Conservation (phyloP, 495 filamentous ascomycete species). For the Mytilinidion resinicola region DNA sequence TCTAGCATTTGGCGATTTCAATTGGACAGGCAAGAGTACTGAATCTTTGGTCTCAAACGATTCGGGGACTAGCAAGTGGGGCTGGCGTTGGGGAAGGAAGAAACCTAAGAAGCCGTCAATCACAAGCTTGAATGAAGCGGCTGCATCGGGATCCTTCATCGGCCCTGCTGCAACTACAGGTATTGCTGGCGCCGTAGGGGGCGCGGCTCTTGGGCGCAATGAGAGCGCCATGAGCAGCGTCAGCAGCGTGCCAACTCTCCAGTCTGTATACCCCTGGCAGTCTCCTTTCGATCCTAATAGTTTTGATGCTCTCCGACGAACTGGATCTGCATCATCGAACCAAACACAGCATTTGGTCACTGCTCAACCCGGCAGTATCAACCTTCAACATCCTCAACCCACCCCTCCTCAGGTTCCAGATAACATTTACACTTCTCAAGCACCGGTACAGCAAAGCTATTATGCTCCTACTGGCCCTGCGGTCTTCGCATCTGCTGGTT, state of each 20-base stretch:
- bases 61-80: constrained; percentile 49
- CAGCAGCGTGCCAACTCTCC: constrained; percentile 27
- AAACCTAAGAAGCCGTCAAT: constrained; percentile 31
- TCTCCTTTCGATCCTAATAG: constrained; percentile 17
- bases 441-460: constrained; percentile 17
- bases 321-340: constrained; percentile 7
- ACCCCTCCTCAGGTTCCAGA: constrained; percentile 31
- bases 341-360: constrained; percentile 17
- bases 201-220: constrained; percentile 13
- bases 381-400: constrained; percentile 38
- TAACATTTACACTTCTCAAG: constrained; percentile 20
- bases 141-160: constrained; percentile 5
- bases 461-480: constrained; percentile 29
- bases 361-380: constrained; percentile 29
- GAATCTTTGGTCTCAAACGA: constrained; percentile 51
- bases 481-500: constrained; percentile 25
- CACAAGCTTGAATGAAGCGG: constrained; percentile 13
- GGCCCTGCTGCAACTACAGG: constrained; percentile 6
- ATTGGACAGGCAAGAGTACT: constrained; percentile 35
- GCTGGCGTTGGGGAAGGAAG: constrained; percentile 52
- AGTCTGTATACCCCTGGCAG: constrained; percentile 25
- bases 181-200: constrained; percentile 13
- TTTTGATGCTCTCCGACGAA: constrained; percentile 25
- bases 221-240: constrained; percentile 14
- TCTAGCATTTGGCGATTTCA: constrained; percentile 49